Conservation (phyloP, 352 stramenopile genomes). For the Globisporangium canariense region DNA sequence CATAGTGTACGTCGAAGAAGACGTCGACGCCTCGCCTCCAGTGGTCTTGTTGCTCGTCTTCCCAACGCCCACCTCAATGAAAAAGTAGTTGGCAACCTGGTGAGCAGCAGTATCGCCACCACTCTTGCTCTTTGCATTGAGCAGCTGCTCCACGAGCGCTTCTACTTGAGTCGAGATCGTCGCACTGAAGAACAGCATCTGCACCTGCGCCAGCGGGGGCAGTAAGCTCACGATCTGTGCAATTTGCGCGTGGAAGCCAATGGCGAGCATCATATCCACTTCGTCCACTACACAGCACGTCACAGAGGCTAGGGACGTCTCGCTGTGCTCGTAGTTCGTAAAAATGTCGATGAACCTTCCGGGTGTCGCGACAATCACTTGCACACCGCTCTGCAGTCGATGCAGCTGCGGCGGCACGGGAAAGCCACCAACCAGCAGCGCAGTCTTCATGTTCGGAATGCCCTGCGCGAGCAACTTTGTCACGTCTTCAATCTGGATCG, state of each 20-base stretch:
- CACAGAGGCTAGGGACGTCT: constrained; percentile 24
- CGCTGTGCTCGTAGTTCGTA: constrained; percentile 5
- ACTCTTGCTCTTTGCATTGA: not conserved
- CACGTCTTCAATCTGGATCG: constrained; percentile 67
- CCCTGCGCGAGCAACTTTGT: constrained; percentile 54
- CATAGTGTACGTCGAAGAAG: constrained; percentile 15
- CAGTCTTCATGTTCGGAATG: constrained; percentile 62
- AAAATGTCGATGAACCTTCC: constrained; percentile 59
- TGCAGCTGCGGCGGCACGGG: constrained; percentile 67
- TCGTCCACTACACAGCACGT: constrained; percentile 66
- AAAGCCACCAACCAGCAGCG: constrained; percentile 59
- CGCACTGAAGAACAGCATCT: constrained; percentile 62
- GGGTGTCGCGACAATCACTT: constrained; percentile 65
- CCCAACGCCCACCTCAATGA: constrained; percentile 26
- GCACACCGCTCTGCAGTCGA: constrained; percentile 49
- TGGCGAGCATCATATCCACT: constrained; percentile 70
- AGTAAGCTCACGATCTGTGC: constrained; percentile 43
- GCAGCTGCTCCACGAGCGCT: constrained; percentile 32
- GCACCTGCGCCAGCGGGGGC: constrained; percentile 18
- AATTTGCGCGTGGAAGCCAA: constrained; percentile 52
- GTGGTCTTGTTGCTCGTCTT: constrained; percentile 7
- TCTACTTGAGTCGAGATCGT: constrained; percentile 48
- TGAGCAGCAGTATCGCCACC: not conserved
- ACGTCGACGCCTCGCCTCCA: not conserved
- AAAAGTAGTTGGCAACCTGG: constrained; percentile 20